Conservation (phyloP, 1,284 basidiomycete species). For the Cryptococcus sp. region DNA sequence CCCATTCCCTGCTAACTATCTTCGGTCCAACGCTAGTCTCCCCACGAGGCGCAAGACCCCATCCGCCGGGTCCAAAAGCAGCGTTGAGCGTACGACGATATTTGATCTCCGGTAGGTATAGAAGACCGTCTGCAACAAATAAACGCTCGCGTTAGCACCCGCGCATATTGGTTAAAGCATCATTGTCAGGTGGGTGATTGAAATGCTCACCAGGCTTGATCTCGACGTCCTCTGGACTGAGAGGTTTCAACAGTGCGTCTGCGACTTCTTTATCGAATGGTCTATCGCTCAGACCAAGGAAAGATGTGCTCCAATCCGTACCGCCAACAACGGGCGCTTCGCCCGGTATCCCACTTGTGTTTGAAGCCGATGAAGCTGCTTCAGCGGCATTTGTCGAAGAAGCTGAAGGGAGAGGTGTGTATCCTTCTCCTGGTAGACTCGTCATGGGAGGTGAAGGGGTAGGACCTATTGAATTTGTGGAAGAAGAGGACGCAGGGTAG, state of each 20-base stretch:
- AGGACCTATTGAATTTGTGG: not conserved
- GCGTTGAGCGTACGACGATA: slow-evolving; percentile 92
- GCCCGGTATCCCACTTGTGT: slow-evolving; percentile 11
- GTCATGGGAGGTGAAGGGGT: slow-evolving; percentile 22
- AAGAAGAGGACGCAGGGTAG: not conserved
- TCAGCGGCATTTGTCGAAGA: not conserved
- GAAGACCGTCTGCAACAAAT: slow-evolving; percentile 70
- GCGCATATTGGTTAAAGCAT: not conserved
- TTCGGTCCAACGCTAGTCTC: slow-evolving; percentile 88
- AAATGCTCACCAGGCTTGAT: slow-evolving; percentile 80
- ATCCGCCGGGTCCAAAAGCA: slow-evolving; percentile 94
- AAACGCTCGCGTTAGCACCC: not conserved
- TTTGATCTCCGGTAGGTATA: slow-evolving; percentile 97
- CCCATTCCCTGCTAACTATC: slow-evolving; percentile 92
- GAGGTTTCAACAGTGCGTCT: slow-evolving; percentile 70
- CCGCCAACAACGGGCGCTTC: slow-evolving; percentile 5
- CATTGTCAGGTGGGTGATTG: not conserved
- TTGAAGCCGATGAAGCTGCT: slow-evolving; percentile 9
- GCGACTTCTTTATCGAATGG: slow-evolving; percentile 78
- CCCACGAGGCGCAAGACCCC: slow-evolving; percentile 92
- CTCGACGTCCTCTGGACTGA: slow-evolving; percentile 80
- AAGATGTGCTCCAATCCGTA: slow-evolving; percentile 83
- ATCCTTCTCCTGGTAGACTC: slow-evolving; percentile 20
- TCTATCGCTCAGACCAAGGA: slow-evolving; percentile 73
- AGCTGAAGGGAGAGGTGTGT: slow-evolving; percentile 18